Evolutionary conservation across 371 early-diverging fungal genomes (phyloP), one percentile per base, ranked within the genome.

Genomic region (Parasitella parasitica): DNA sequence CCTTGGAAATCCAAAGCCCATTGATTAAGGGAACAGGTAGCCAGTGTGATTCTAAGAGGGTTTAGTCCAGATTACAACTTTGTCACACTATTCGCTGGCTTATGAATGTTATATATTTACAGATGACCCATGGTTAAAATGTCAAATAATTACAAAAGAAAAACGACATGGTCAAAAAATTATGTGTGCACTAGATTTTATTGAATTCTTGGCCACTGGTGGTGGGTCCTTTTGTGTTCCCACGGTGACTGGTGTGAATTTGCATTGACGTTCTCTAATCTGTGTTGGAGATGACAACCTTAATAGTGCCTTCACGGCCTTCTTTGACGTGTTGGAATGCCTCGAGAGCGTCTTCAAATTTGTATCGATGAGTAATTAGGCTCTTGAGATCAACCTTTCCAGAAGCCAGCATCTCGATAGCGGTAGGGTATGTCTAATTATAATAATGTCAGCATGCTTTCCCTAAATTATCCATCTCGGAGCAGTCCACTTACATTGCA

Each of bases 1-100:
- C 97, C 97, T 37, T 88, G 85, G 58, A 97, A 97, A 75, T 97
- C 98, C 36, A 99, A 79, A 0, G 97, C 95, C 98, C 97, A 98
- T 80, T 98, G 97, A 81, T 97, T 95, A 6, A 94, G 81, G 37
- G 92, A 85, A 64, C 94, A 94, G 4, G 93, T 91, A 9, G 94
- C 91, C 37, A 94, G 83, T 3, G 90, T 91, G 41, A 90, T 85
- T 22, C 81, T 80, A 38, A 30, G 2, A 32, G 11, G 6, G 6
- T 32, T 32, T 32, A 8, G 11, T 7, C 15, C 11, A 12, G 5
- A 36, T 36, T 13, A 36, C n/a, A 16, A 18, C 35, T 54, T 36
- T 15, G 36, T 35, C 22, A 20, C 2, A 11, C 22, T 24, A 11
- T n/a, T 12, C 26, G 12, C 46, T 22, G 24, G 4, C 1, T 32